Conservation (phyloP, 768 basidiomycete species). For the Boletellus ananas region DNA sequence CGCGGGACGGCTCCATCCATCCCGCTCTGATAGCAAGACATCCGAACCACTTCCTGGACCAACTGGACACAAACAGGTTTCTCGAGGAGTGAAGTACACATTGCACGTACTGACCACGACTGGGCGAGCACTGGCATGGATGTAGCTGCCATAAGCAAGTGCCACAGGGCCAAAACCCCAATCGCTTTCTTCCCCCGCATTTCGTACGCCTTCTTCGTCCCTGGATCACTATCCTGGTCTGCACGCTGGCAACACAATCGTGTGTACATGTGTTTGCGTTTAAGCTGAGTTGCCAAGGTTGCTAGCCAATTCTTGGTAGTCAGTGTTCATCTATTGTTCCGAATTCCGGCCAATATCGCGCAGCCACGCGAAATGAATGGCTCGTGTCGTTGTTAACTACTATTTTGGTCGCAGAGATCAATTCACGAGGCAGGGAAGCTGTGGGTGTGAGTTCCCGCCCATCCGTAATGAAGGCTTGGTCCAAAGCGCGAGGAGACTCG, state of each 20-base stretch:
- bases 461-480: conserved; percentile 23
- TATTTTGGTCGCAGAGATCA: conserved; percentile 8
- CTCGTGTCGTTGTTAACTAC: not conserved
- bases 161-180: not conserved
- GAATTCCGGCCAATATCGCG: conserved; percentile 2
- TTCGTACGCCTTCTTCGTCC: not conserved
- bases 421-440: conserved; percentile 14
- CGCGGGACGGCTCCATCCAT: conserved; percentile 1
- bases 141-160: not conserved
- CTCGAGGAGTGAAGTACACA: not conserved
- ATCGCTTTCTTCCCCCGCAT: not conserved
- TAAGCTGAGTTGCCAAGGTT: not conserved
- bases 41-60: not conserved
- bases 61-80: not conserved
- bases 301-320: not conserved
- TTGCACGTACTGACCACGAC: not conserved
- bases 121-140: not conserved
- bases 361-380: not conserved
- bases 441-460: conserved; percentile 7
- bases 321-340: conserved; percentile 1
- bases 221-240: not conserved
- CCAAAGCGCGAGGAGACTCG: conserved; percentile 7
- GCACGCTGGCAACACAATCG: not conserved
- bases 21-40: not conserved
- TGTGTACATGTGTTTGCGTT: not conserved